These are phyloP conservation scores for Balansia obtecta DNA, from an alignment of 2,329 filamentous ascomycete species.

Conservation along the genomic window DNA sequence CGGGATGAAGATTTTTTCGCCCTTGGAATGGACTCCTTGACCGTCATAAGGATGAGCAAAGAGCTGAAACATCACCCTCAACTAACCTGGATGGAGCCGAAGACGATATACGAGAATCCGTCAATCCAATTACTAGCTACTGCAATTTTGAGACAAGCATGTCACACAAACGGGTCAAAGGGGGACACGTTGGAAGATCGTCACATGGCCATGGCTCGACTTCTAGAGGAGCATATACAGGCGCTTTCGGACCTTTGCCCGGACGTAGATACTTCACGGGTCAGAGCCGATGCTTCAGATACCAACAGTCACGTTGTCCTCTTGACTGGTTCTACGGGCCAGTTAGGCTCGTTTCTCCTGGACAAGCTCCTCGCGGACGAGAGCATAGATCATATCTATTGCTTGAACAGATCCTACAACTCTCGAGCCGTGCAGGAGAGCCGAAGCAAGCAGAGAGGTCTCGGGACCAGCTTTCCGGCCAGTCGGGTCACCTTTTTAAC, in stretches of 20 bases:
- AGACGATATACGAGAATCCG: background rate
- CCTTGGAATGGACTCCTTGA: slow-evolving; percentile 7
- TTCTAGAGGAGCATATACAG: background rate
- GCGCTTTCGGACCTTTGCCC: background rate
- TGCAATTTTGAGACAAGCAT: background rate
- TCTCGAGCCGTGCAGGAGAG: background rate
- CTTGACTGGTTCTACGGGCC: slow-evolving; percentile 7
- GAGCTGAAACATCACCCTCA: background rate
- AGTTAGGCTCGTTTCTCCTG: slow-evolving; percentile 6
- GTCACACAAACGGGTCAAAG: background rate
- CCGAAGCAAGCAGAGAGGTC: background rate
- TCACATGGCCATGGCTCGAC: background rate
- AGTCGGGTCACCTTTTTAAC: slow-evolving; percentile 3
- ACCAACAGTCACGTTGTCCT: background rate
- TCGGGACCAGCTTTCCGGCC: background rate
- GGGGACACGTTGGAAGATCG: background rate
- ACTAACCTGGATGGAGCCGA: background rate
- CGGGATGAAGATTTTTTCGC: slow-evolving; percentile 5
- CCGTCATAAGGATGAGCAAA: background rate
- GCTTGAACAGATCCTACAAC: slow-evolving; percentile 5
- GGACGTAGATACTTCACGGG: background rate
- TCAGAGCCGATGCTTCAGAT: background rate
- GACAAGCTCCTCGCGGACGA: slow-evolving; percentile 1
- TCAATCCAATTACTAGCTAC: background rate
- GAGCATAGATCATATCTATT: background rate